Evolutionary conservation across 2,329 filamentous ascomycete species (phyloP).

Genomic region (Sporothrix humicola): DNA sequence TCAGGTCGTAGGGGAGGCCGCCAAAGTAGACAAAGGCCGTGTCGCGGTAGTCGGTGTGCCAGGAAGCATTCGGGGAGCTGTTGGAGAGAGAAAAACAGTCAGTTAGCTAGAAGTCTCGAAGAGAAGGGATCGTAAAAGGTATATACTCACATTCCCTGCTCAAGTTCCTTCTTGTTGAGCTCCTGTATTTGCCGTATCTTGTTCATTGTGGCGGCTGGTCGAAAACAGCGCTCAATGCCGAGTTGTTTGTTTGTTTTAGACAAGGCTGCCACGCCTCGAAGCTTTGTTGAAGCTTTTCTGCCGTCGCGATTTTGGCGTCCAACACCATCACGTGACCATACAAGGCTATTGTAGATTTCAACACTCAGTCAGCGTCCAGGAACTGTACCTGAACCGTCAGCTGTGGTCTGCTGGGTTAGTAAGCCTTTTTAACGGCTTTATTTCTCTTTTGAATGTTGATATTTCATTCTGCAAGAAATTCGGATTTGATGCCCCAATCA

Average conservation of each 20-base stretch:
- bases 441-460: not conserved
- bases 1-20: constrained; percentile 87
- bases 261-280: not conserved
- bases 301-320: not conserved
- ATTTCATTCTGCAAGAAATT: not conserved
- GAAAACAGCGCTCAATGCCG: not conserved
- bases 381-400: not conserved
- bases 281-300: constrained; percentile 8
- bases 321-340: not conserved
- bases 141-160: constrained; percentile 75
- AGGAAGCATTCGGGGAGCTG: constrained; percentile 84
- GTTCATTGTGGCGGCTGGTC: constrained; percentile 70
- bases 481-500: constrained; percentile 3
- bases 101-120: not conserved
- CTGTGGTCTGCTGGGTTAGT: not conserved
- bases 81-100: not conserved
- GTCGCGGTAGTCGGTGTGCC: constrained; percentile 95
- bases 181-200: constrained; percentile 89
- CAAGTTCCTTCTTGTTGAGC: constrained; percentile 93
- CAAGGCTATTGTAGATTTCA: not conserved
- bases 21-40: constrained; percentile 97
- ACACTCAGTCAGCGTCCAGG: not conserved
- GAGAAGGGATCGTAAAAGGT: not conserved
- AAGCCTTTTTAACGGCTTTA: no score
- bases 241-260: not conserved